A percentile compares a stretch with the other conserved stretches of the same genome.
These are phyloP conservation scores for Globisporangium barbulae DNA, from an alignment of 352 stramenopile genomes.

Conservation along the genomic window DNA sequence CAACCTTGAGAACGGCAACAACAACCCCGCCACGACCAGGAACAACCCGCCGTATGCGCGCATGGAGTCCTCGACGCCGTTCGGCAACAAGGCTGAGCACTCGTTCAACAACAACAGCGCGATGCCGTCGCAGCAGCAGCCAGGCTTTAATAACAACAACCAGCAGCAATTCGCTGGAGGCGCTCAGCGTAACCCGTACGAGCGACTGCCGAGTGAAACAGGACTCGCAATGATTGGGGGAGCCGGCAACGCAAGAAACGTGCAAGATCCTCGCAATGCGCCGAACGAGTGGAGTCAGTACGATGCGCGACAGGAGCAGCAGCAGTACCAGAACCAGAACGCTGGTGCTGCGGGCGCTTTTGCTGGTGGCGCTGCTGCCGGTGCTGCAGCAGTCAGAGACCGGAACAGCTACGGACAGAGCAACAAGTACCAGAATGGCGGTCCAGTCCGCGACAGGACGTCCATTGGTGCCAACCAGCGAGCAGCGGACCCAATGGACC, in stretches of 20 bases:
- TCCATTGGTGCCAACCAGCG: not conserved
- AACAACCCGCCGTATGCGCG: constrained; percentile 17
- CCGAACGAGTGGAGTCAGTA: constrained; percentile 10
- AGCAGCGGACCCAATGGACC: not conserved
- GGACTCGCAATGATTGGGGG: not conserved
- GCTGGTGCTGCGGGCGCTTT: constrained; percentile 2
- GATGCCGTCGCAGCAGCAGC: constrained; percentile 2
- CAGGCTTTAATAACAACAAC: not conserved
- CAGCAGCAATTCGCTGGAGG: constrained; percentile 13
- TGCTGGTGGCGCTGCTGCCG: constrained; percentile 10
- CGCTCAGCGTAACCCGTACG: constrained; percentile 9
- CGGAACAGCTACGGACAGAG: constrained; percentile 10
- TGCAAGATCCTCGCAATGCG: constrained; percentile 1
- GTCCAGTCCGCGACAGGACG: not conserved
- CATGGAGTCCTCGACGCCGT: constrained; percentile 19
- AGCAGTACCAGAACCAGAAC: constrained; percentile 8
- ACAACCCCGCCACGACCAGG: not conserved
- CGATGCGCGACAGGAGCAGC: constrained; percentile 9
- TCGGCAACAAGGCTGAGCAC: constrained; percentile 9
- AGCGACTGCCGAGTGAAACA: not conserved
- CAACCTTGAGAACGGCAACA: constrained; percentile 51
- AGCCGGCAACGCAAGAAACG: not conserved
- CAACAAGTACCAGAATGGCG: constrained; percentile 10
- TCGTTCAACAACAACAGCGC: constrained; percentile 1
- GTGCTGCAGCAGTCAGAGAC: constrained; percentile 6